Evolutionary conservation across 176 grass and related monocot genomes (phyloP), one percentile per base, ranked within the genome.

Genomic region (Triticum timopheevii): DNA sequence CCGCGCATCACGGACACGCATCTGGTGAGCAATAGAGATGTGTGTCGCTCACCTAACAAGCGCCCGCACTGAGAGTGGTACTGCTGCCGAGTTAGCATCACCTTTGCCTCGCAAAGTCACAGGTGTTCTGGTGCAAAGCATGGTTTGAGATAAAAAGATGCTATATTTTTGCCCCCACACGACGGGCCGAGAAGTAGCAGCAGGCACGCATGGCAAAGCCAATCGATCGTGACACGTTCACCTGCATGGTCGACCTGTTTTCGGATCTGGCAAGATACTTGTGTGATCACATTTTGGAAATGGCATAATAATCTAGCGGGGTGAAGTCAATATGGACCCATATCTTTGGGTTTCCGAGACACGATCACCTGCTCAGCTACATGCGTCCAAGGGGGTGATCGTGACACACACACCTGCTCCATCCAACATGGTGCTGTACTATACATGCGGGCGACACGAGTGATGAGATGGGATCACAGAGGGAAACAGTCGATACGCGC

Each of bases 341-440:
- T 34, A 58, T 30, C 38, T 31, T 52, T 36, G 30, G 11, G 65
- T 17, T 33, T 39, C 65, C 65, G 24, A 82, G 67, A 68, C 80
- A 84, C 2, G 36, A 2, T 80, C 68, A 84, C 89, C 76, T 68
- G 45, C 76, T 50, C 76, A 27, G 27, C 27, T 27, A 27, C 27
- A 27, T 27, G 27, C 27, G 28, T 30, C 28, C 28, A 30, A 30
- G 28, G 28, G 28, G 28, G 28, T 30, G 28, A 68, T 25, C 24
- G 45, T 27, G 27, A 69, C 76, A 35, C 34, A 6, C 7, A 38
- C 59, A 91, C 76, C 85, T 27, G 10, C 42, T 54, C 61, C 80
- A 66, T 54, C 61, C 80, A 66, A 80, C 80, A 49, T 13, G 22
- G 68, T 9, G 9, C 54, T 20, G 68, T 9, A 22, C 54, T 10